Conservation (phyloP, 2,329 filamentous ascomycete species). For the Malbranchea zuffiana region DNA sequence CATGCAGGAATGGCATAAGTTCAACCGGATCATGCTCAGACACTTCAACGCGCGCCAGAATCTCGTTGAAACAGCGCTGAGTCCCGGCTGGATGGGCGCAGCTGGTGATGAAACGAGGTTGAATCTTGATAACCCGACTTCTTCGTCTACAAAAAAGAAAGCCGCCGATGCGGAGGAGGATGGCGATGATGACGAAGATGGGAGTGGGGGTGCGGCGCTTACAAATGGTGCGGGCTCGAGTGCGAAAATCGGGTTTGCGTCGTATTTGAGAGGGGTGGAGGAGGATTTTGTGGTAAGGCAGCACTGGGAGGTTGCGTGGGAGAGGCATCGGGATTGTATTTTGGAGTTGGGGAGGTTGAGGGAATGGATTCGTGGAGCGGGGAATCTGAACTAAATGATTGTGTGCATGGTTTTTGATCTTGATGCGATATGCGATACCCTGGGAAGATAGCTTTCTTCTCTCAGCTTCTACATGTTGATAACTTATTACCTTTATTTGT, state of each 20-base stretch:
- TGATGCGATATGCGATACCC: no score
- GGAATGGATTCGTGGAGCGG: conserved; percentile 12
- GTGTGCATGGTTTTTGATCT: no score
- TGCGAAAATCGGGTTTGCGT: conserved; percentile 35
- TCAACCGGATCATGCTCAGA: conserved; percentile 44
- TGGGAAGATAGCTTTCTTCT: no score
- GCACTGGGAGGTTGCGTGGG: conserved; percentile 40
- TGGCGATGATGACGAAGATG: conserved; percentile 18
- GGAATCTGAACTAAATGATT: no score
- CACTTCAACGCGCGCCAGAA: conserved; percentile 46
- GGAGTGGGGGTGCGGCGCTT: conserved; percentile 22
- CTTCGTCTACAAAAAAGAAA: not conserved
- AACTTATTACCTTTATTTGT: no score
- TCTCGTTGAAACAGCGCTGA: conserved; percentile 36
- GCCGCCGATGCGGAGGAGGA: not conserved
- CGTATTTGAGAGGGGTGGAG: conserved; percentile 36
- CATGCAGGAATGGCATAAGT: conserved; percentile 45
- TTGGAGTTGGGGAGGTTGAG: conserved; percentile 22
- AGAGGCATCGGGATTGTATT: conserved; percentile 36
- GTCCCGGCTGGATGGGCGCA: conserved; percentile 42
- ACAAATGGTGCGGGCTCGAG: conserved; percentile 22
- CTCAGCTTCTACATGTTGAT: no score
- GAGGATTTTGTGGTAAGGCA: conserved; percentile 37
- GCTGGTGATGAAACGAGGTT: conserved; percentile 37
- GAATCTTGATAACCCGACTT: conserved; percentile 16